phyloP scores from a whole-genome alignment of 345 rosid genomes.

The Nephelium lappaceum region DNA sequence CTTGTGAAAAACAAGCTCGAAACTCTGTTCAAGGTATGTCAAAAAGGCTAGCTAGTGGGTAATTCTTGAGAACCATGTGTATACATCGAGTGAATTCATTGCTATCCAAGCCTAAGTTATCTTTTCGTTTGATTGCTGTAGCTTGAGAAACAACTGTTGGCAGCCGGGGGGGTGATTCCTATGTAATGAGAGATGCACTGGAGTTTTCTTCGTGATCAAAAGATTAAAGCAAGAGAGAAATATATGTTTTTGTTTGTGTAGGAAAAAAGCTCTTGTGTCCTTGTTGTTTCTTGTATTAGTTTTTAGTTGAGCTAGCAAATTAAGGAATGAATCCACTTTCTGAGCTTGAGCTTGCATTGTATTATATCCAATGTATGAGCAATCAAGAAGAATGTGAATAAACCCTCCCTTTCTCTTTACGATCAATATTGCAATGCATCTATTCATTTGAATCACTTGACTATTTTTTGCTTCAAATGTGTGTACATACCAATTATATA shows the following conservation, averaged over 20 bases:
- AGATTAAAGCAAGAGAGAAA: background rate
- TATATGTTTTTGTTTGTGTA: slow-evolving; percentile 18
- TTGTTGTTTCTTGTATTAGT: slow-evolving; percentile 6
- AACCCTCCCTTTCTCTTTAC: slow-evolving; percentile 17
- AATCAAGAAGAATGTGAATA: slow-evolving; percentile 36
- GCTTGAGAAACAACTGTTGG: slow-evolving; percentile 59
- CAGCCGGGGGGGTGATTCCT: slow-evolving; percentile 54
- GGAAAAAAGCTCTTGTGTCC: slow-evolving; percentile 2
- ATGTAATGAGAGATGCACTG: slow-evolving; percentile 18
- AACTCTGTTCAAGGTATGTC: slow-evolving; percentile 53
- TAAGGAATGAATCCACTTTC: slow-evolving; percentile 24
- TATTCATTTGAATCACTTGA: background rate
- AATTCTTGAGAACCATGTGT: background rate
- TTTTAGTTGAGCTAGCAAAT: slow-evolving; percentile 8
- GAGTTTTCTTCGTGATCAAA: background rate
- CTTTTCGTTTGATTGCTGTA: slow-evolving; percentile 28
- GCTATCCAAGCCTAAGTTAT: background rate
- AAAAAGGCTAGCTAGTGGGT: background rate
- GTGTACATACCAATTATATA: too few species aligned
- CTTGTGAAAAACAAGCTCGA: slow-evolving; percentile 63
- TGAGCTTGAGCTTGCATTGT: slow-evolving; percentile 25
- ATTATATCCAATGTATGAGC: slow-evolving; percentile 26
- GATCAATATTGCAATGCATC: background rate
- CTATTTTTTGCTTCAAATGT: too few species aligned
- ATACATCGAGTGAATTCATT: background rate